A percentile compares a stretch with the other conserved stretches of the same genome.
These are phyloP conservation scores for Miscanthus sacchariflorus DNA, from an alignment of 202 grass and related monocot genomes.

Conservation along the genomic window DNA sequence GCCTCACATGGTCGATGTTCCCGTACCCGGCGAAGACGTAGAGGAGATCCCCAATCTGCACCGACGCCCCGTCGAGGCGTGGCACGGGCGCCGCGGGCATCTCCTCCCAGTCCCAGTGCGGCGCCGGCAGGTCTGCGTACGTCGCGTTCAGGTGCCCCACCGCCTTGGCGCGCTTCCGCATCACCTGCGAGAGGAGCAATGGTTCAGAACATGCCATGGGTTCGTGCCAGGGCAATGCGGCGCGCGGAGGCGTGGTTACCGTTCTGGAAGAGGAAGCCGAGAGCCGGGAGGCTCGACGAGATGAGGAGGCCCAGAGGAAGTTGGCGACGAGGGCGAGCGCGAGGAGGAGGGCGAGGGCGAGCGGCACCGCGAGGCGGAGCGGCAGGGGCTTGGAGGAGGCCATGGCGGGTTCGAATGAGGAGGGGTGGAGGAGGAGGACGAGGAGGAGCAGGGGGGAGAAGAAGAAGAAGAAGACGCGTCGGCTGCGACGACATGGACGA, in stretches of 20 bases:
- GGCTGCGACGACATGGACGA: background rate
- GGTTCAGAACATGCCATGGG: background rate
- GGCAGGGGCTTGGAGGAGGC: conserved; percentile 27
- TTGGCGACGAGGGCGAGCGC: conserved; percentile 42
- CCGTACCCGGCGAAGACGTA: conserved; percentile 86
- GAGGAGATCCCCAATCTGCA: conserved; percentile 74
- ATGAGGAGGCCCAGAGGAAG: conserved; percentile 47
- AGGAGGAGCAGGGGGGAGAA: background rate
- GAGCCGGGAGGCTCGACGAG: background rate
- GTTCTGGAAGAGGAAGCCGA: background rate
- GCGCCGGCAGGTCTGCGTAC: conserved; percentile 70
- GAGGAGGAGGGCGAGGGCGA: conserved; percentile 44
- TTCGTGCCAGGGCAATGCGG: background rate
- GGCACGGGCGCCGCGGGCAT: conserved; percentile 79
- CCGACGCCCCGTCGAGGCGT: conserved; percentile 76
- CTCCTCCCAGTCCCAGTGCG: conserved; percentile 76
- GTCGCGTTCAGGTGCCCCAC: conserved; percentile 65
- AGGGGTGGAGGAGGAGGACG: background rate
- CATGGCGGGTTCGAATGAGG: background rate
- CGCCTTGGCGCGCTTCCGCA: conserved; percentile 36
- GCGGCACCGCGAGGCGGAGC: conserved; percentile 21
- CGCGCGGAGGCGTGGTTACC: background rate
- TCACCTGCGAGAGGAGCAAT: conserved; percentile 39
- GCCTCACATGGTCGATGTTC: conserved; percentile 75
- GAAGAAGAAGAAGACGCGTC: background rate